Base-by-base conservation (phyloP, 495 filamentous ascomycete species). In the Aspergillus saccharolyticus region DNA sequence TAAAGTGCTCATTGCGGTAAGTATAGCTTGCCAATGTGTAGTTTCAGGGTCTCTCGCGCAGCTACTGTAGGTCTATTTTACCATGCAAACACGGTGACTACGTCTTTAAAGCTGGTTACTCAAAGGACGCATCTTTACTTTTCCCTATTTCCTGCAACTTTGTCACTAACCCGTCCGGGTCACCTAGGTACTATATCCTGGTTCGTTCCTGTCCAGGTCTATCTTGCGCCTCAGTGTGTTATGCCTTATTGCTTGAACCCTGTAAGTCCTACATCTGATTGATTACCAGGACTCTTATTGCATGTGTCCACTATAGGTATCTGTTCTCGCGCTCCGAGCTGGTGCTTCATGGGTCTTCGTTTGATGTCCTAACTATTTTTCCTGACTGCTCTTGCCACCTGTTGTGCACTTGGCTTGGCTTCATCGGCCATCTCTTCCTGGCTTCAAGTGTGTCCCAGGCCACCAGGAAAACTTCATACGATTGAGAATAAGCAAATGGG, bases 231-330 rank as follows among this genome's bases (percentile, higher is more conserved):
- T 39, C 10, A 8, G 2, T 2, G 33, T 55, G 64, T 56, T 66
- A 67, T 59, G 62, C 63, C 33, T 24, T 63, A 53, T 45, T 58
- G 60, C 56, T 46, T 55, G 33, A 39, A 39, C 33, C 33, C 12
- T 39, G 33, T 39, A 39, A 8, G 33, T 39, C 7, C 33, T 2
- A 39, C 33, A 39, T 39, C 33, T 39, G 6, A 9, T 12, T 39
- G 33, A 39, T 12, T 39, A 39, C 14, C 33, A 39, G 14, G 33
- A 39, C 2, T 39, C 33, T 39, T 39, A 15, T 12, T 39, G 33
- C 33, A 39, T 39, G 33, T 39, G 6, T 39, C 12, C 2, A 12
- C 33, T 12, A n/a, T n/a, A n/a, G n/a, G 12, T 12, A 39, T 39
- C 14, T 15, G 33, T 39, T 12, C 33, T 39, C 14, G 33, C 7